Conservation (phyloP, 352 stramenopile genomes). For the Globisporangium parvum region DNA sequence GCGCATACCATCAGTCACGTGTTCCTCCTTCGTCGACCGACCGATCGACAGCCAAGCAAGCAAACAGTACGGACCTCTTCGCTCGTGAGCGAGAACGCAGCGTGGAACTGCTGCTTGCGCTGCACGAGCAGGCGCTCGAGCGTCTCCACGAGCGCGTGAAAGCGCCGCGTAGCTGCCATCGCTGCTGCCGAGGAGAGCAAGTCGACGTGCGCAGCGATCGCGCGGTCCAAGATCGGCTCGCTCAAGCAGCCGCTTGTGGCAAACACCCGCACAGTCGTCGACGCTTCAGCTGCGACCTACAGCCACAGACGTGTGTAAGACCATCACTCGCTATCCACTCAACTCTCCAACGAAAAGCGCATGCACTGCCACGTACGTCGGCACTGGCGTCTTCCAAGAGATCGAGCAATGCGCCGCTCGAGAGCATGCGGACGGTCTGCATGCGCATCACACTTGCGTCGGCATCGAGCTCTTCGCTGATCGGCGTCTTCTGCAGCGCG, state of each 20-base stretch:
- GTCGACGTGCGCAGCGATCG: conserved; percentile 48
- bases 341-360: no score
- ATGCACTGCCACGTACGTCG: conserved; percentile 11
- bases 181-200: conserved; percentile 19
- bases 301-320: not conserved
- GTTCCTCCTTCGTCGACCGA: no score
- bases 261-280: conserved; percentile 33
- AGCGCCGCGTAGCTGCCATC: conserved; percentile 1
- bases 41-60: not conserved
- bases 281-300: conserved; percentile 42
- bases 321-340: not conserved
- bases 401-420: conserved; percentile 49
- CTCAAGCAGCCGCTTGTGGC: conserved; percentile 20
- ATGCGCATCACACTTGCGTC: conserved; percentile 18
- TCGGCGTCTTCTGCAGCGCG: conserved; percentile 43
- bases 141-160: conserved; percentile 21
- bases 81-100: conserved; percentile 17
- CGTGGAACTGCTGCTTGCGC: conserved; percentile 13
- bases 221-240: conserved; percentile 29
- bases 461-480: conserved; percentile 37
- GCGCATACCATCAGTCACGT: not conserved
- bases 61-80: conserved; percentile 19
- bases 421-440: conserved; percentile 50
- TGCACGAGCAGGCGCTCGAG: conserved; percentile 22
- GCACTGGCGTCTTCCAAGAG: conserved; percentile 46